A percentile compares a stretch with the other conserved stretches of the same genome.
phyloP scores from a whole-genome alignment of 345 rosid species.

The Lenwebbia sp. region DNA sequence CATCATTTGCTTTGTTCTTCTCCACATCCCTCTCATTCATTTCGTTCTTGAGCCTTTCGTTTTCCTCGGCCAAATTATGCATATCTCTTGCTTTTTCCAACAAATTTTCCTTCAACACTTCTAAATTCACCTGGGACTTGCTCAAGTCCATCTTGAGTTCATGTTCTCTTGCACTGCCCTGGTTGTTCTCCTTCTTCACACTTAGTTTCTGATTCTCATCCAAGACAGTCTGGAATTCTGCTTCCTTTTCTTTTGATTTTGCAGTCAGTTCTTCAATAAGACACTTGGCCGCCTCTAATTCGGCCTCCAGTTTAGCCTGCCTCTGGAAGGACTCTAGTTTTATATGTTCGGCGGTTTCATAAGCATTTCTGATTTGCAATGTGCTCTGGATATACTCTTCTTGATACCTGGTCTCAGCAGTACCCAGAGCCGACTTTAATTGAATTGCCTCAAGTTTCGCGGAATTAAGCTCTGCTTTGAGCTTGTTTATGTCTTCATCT shows the following conservation, averaged over 20 bases:
- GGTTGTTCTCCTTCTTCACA: constrained; percentile 28
- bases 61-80: constrained; percentile 29
- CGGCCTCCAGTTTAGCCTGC: constrained; percentile 45
- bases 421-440: constrained; percentile 57
- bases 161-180: constrained; percentile 18
- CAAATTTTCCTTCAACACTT: constrained; percentile 40
- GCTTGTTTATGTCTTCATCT: constrained; percentile 21
- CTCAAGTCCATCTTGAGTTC: constrained; percentile 25
- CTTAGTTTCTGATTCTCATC: constrained; percentile 21
- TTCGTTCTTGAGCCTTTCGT: constrained; percentile 44
- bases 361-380: constrained; percentile 74
- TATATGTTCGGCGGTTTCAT: constrained; percentile 53
- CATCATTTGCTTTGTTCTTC: constrained; percentile 26
- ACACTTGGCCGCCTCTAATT: constrained; percentile 29
- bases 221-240: background rate
- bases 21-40: constrained; percentile 40
- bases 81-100: constrained; percentile 47
- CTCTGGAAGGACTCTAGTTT: constrained; percentile 46
- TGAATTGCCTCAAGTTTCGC: constrained; percentile 51
- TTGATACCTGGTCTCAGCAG: constrained; percentile 71
- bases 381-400: constrained; percentile 86
- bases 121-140: constrained; percentile 1
- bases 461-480: constrained; percentile 41
- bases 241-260: background rate
- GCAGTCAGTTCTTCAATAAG: constrained; percentile 40